Evolutionary conservation across 345 rosid genomes (phyloP), one percentile per base, ranked within the genome.

Genomic region (Punica granatum): DNA sequence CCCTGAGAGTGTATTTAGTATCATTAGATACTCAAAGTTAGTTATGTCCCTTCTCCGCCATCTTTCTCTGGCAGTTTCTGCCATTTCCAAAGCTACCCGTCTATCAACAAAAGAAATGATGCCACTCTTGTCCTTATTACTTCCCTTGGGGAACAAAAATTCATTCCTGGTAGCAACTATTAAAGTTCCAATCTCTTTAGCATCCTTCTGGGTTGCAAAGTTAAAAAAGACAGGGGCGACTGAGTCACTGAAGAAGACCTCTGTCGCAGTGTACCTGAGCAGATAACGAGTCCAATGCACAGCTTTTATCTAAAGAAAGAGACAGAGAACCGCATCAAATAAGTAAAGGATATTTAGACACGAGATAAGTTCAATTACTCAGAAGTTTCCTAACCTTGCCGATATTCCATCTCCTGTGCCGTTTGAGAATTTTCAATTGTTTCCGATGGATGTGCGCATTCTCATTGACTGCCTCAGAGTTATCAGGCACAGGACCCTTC

Each of bases 1-100:
- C 79, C 98, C 98, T 30, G 98, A 82, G 70, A 93, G 90, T 35
- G 97, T 90, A 75, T 90, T 93, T 69, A 93, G 88, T 78, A 86
- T 84, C 92, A 84, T 93, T 67, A 93, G 77, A 80, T 93, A 93
- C 84, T 93, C 97, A 69, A 93, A 93, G 82, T 87, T 93, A 32
- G 97, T 85, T 59, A 93, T 90, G 76, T 90, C 96, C 84, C 98
- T 90, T 77, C 89, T 86, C 76, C 86, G 89, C 98, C 98, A 93
- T 43, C 90, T 87, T 73, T 93, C 97, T 83, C 92, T 84, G 53
- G 98, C 92, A 70, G 78, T 80, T 84, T 93, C 98, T 65, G 96
- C 98, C 94, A 90, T 87, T 81, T 90, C 96, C 73, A 78, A 59
- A 33, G 97, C 96, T 64, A 89, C 80, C 76, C 88, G 89, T 78